Percentiles rank a stretch among this genome's conserved stretches.
Conservation (phyloP, 2,329 filamentous ascomycete genomes). For the Fusarium graminum region DNA sequence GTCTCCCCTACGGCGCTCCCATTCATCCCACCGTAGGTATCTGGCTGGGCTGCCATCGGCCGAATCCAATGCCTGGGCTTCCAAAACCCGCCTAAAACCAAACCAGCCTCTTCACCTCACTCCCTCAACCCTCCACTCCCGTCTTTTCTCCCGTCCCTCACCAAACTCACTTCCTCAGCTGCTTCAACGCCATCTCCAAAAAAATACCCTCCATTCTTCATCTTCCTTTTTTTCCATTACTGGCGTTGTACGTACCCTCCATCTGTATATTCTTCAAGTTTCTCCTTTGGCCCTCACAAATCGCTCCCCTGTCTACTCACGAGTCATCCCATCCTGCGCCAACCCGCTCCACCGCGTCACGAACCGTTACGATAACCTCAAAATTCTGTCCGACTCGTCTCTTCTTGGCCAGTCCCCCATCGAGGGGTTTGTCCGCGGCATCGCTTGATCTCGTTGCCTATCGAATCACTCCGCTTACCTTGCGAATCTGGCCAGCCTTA, state of each 20-base stretch:
- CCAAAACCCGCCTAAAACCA: slow-evolving; percentile 45
- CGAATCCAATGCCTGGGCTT: slow-evolving; percentile 37
- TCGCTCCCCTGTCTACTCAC: slow-evolving; percentile 34
- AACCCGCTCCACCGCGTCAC: slow-evolving; percentile 45
- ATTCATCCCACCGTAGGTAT: slow-evolving; percentile 2
- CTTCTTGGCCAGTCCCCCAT: slow-evolving; percentile 42
- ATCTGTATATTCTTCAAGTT: slow-evolving; percentile 28
- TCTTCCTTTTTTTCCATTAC: slow-evolving; percentile 29
- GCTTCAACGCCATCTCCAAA: slow-evolving; percentile 40
- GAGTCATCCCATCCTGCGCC: slow-evolving; percentile 35
- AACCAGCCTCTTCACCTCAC: slow-evolving; percentile 42
- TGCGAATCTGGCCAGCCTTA: slow-evolving; percentile 35
- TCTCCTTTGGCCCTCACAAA: slow-evolving; percentile 21
- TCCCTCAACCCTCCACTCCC: slow-evolving; percentile 26
- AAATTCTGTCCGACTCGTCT: slow-evolving; percentile 41
- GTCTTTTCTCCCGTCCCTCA: slow-evolving; percentile 42
- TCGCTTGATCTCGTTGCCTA: slow-evolving; percentile 21
- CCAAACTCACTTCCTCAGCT: slow-evolving; percentile 28
- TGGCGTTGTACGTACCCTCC: slow-evolving; percentile 34
- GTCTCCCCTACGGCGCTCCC: slow-evolving; percentile 34
- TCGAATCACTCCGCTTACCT: slow-evolving; percentile 13
- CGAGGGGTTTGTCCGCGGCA: slow-evolving; percentile 44
- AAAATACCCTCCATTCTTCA: slow-evolving; percentile 34
- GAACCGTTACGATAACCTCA: slow-evolving; percentile 45
- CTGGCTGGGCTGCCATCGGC: slow-evolving; percentile 27